A percentile compares a stretch with the other conserved stretches of the same genome.
Conservation (phyloP, 2,329 filamentous ascomycete genomes). For the Fusarium illudens region DNA sequence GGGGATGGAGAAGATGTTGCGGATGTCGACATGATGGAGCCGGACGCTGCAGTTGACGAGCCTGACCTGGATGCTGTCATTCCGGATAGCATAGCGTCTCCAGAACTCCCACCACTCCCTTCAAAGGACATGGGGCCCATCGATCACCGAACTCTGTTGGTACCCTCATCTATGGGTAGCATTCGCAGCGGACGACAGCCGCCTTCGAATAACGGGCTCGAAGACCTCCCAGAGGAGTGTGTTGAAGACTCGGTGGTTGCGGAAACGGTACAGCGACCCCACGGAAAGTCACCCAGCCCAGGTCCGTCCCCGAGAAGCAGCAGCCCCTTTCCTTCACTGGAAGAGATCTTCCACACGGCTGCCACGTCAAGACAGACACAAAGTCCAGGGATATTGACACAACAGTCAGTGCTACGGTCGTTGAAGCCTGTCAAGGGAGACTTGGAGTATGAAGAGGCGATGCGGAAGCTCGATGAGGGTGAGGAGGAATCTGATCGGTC, state of each 20-base stretch:
- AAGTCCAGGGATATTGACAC: constrained; percentile 44
- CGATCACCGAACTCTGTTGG: constrained; percentile 15
- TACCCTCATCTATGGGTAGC: constrained; percentile 48
- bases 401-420: constrained; percentile 39
- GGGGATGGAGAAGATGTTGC: constrained; percentile 2
- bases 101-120: constrained; percentile 16
- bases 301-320: constrained; percentile 43
- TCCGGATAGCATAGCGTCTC: constrained; percentile 35
- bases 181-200: constrained; percentile 60
- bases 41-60: constrained; percentile 3
- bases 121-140: constrained; percentile 6
- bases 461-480: constrained; percentile 52
- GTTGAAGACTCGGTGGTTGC: constrained; percentile 35
- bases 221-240: constrained; percentile 40
- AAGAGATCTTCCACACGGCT: constrained; percentile 54
- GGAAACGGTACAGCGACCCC: constrained; percentile 31
- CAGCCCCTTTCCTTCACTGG: constrained; percentile 47
- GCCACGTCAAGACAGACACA: constrained; percentile 49
- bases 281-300: constrained; percentile 22
- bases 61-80: constrained; percentile 29
- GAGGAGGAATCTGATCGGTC: constrained; percentile 42
- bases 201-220: constrained; percentile 51
- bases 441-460: constrained; percentile 54
- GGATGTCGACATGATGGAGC: constrained; percentile 17
- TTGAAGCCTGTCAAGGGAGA: constrained; percentile 43